A percentile compares a stretch with the other conserved stretches of the same genome.
These are phyloP conservation scores for Ophiostoma ulmi DNA, from an alignment of 2,329 filamentous ascomycete genomes.

Conservation along the genomic window DNA sequence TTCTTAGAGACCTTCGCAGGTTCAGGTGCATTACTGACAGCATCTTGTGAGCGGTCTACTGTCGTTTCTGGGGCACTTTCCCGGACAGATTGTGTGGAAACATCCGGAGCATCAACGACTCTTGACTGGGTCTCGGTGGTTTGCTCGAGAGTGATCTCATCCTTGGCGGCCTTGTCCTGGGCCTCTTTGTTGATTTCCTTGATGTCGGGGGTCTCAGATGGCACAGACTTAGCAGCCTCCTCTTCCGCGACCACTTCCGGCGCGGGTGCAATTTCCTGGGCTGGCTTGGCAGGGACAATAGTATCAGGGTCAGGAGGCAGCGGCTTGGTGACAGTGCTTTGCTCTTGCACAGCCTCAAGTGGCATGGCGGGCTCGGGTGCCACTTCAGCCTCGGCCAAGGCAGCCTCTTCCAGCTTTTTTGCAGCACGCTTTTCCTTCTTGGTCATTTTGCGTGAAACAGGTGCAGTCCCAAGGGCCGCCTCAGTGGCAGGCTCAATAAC, in stretches of 20 bases:
- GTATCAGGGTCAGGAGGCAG: not conserved
- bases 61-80: not conserved
- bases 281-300: not conserved
- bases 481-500: not conserved
- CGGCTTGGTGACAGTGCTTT: not conserved
- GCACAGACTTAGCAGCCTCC: not conserved
- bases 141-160: not conserved
- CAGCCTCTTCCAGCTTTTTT: not conserved
- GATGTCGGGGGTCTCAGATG: not conserved
- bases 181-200: not conserved
- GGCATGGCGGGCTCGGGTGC: not conserved
- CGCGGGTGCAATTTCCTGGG: not conserved
- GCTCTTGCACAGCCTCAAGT: not conserved
- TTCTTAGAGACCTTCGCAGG: slow-evolving; percentile 10
- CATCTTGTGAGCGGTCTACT: not conserved
- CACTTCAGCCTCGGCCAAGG: not conserved
- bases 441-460: not conserved
- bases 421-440: slow-evolving; percentile 6
- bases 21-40: not conserved
- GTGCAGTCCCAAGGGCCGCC: not conserved
- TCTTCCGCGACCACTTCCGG: not conserved
- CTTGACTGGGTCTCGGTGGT: not conserved
- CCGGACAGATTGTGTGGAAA: not conserved
- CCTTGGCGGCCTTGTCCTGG: not conserved
- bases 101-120: not conserved